Conservation (phyloP, 2,329 filamentous ascomycete genomes). For the Aureobasidium sp. region DNA sequence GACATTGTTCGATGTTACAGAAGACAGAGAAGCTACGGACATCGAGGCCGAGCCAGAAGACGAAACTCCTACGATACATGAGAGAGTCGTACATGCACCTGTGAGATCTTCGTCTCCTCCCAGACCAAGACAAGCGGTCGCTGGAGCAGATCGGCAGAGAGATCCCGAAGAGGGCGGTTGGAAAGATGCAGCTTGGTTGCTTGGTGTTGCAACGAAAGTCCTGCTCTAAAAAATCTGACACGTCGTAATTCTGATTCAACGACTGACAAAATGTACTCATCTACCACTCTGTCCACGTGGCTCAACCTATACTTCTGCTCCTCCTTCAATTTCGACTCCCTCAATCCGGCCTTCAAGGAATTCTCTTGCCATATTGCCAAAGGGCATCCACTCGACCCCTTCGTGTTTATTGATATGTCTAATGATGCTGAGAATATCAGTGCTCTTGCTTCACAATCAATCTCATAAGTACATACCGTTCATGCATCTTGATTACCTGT, state of each 20-base stretch:
- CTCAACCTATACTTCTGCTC: slow-evolving; percentile 25
- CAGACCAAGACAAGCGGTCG: background rate
- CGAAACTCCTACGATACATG: slow-evolving; percentile 16
- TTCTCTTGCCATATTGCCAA: slow-evolving; percentile 32
- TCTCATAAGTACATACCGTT: slow-evolving; percentile 22
- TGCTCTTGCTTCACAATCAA: too few species aligned
- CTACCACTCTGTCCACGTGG: slow-evolving; percentile 6
- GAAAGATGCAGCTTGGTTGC: slow-evolving; percentile 52
- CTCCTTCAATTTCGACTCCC: slow-evolving; percentile 23
- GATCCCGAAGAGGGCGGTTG: slow-evolving; percentile 42
- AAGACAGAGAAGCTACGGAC: slow-evolving; percentile 37
- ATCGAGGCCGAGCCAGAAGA: slow-evolving; percentile 25
- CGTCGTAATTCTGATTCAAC: background rate
- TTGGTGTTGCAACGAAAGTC: slow-evolving; percentile 46
- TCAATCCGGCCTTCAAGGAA: slow-evolving; percentile 31
- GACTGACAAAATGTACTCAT: background rate
- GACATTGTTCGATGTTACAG: slow-evolving; percentile 48
- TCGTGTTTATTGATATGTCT: slow-evolving; percentile 40
- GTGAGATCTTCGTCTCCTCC: slow-evolving; percentile 21
- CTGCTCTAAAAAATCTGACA: slow-evolving; percentile 19
- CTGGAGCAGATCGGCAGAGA: slow-evolving; percentile 18
- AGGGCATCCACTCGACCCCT: slow-evolving; percentile 38
- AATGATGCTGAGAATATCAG: slow-evolving; percentile 28
- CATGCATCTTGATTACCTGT: slow-evolving; percentile 42
- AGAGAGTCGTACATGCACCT: background rate